Evolutionary conservation across 257 asterid species (phyloP).

Genomic region (Lithospermum erythrorhizon): DNA sequence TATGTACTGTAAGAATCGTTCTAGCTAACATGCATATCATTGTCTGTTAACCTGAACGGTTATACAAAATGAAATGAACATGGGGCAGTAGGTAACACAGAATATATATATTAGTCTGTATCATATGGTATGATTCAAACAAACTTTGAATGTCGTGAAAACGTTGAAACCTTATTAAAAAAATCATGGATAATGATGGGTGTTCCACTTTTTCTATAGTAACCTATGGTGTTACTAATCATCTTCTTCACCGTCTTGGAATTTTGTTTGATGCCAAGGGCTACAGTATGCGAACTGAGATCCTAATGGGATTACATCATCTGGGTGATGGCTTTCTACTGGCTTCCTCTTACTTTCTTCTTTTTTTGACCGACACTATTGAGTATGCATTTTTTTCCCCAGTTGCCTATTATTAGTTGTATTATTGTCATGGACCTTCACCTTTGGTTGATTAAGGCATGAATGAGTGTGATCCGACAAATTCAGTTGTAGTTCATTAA

Average conservation of each 20-base stretch:
- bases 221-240: neutral
- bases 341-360: neutral
- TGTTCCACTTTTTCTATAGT: neutral
- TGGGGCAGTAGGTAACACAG: neutral
- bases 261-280: neutral
- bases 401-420: neutral
- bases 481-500: neutral
- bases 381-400: too few relatives aligned
- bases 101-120: neutral
- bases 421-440: neutral
- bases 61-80: neutral
- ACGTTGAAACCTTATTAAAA: neutral
- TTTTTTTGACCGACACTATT: neutral
- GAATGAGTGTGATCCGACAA: neutral
- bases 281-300: neutral
- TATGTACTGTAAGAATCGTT: neutral
- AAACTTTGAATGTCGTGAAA: neutral
- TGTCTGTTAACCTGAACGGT: neutral
- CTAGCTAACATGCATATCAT: neutral
- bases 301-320: neutral
- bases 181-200: neutral
- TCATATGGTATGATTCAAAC: neutral
- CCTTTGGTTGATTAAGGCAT: neutral
- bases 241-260: neutral
- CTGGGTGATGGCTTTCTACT: neutral